Evolutionary conservation across 2,329 filamentous ascomycete species (phyloP).

Genomic region (Ampelomyces quisqualis): DNA sequence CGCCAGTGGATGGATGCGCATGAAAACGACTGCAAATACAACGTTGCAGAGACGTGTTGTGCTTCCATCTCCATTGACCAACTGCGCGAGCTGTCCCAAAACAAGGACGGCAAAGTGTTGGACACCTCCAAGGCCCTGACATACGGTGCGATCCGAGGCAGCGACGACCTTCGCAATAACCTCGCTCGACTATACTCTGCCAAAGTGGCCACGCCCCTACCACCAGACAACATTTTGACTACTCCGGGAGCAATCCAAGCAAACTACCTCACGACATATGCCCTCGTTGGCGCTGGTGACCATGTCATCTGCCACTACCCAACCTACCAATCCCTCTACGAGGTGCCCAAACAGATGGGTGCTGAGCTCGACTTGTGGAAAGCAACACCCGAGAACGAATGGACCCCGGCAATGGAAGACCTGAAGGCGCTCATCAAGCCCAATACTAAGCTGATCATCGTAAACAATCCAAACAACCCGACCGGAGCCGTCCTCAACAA

Average conservation of each 20-base stretch:
- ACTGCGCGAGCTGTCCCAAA: conserved; percentile 60
- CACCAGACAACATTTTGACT: conserved; percentile 68
- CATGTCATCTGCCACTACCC: conserved; percentile 86
- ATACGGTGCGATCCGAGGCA: conserved; percentile 74
- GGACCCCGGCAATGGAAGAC: conserved; percentile 66
- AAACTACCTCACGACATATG: conserved; percentile 79
- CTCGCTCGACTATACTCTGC: conserved; percentile 66
- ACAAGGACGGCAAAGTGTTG: conserved; percentile 52
- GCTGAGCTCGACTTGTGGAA: conserved; percentile 78
- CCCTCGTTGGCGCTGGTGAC: conserved; percentile 69
- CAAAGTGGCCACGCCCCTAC: conserved; percentile 51
- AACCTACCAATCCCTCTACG: conserved; percentile 79
- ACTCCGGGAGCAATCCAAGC: conserved; percentile 79
- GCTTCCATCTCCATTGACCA: conserved; percentile 72
- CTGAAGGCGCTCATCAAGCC: conserved; percentile 64
- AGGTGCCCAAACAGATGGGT: conserved; percentile 71
- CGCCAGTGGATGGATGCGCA: conserved; percentile 59
- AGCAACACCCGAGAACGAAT: conserved; percentile 63
- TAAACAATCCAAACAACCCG: conserved; percentile 81
- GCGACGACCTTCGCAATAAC: conserved; percentile 61
- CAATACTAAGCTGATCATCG: conserved; percentile 70
- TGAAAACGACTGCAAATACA: conserved; percentile 58
- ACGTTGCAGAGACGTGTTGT: conserved; percentile 78
- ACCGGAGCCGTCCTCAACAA: conserved; percentile 70
- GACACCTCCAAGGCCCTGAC: conserved; percentile 61